Evolutionary conservation across 2,329 filamentous ascomycete species (phyloP).

Genomic region (Aspergillus quadrilineatus): DNA sequence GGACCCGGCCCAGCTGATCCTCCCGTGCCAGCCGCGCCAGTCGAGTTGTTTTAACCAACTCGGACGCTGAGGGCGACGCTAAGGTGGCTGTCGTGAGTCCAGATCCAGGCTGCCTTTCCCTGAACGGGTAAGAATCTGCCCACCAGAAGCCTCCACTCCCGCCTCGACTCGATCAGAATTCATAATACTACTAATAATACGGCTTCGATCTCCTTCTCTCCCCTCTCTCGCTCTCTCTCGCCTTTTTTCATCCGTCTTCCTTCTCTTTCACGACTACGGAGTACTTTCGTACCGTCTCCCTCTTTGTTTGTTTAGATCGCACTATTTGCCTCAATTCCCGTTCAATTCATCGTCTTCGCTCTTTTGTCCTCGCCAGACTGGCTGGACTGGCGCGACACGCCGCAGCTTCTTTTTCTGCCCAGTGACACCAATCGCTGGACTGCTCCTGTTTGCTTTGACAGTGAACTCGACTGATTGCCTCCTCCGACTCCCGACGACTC

Average conservation of each 20-base stretch:
- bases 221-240: neutral
- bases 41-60: neutral
- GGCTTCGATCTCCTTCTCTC: neutral
- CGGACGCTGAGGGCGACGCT: neutral
- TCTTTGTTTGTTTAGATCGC: slow-evolving; percentile 1
- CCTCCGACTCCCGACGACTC: neutral
- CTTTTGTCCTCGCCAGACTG: neutral
- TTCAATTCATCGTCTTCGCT: neutral
- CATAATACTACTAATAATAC: neutral
- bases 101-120: neutral
- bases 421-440: slow-evolving; percentile 6
- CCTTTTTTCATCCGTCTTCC: neutral
- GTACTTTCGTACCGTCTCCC: neutral
- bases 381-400: neutral
- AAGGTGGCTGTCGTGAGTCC: slow-evolving; percentile 5
- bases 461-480: slow-evolving; percentile 10
- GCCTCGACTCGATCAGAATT: neutral
- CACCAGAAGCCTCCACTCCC: neutral
- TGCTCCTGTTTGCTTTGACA: slow-evolving; percentile 18
- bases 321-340: neutral
- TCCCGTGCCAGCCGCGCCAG: slow-evolving; percentile 9
- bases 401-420: slow-evolving; percentile 1
- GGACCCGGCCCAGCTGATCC: slow-evolving; percentile 12
- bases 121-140: slow-evolving; percentile 1
- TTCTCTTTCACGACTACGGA: neutral